Evolutionary conservation across 345 rosid species (phyloP).

Genomic region (Anacardium occidentale): DNA sequence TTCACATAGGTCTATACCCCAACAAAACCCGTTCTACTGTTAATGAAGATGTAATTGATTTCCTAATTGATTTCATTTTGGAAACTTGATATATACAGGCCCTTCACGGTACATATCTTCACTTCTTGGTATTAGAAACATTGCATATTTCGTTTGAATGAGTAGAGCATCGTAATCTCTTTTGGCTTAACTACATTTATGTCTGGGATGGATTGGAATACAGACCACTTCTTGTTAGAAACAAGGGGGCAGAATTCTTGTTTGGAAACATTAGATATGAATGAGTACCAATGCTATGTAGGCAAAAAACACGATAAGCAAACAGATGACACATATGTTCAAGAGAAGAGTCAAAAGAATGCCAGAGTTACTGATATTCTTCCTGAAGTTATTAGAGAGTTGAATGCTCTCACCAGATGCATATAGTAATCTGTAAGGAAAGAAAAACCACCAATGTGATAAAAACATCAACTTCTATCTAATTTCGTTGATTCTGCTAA

Average conservation of each 20-base stretch:
- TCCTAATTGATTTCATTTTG: constrained; percentile 47
- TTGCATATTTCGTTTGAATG: neutral
- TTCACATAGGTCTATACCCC: constrained; percentile 26
- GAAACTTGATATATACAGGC: constrained; percentile 49
- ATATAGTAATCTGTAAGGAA: neutral
- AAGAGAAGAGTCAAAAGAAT: neutral
- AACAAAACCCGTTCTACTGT: constrained; percentile 37
- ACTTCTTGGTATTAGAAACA: neutral
- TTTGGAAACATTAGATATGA: constrained; percentile 55
- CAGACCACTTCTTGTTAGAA: constrained; percentile 47
- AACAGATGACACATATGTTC: neutral
- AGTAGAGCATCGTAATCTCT: neutral
- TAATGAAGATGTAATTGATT: constrained; percentile 43
- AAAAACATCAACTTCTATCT: constrained; percentile 26
- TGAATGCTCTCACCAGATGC: constrained; percentile 2
- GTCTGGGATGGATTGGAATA: constrained; percentile 56
- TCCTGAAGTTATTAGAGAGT: neutral
- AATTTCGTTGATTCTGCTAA: constrained; percentile 45
- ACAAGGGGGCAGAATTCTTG: constrained; percentile 56
- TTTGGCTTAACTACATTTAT: constrained; percentile 33
- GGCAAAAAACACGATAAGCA: constrained; percentile 3
- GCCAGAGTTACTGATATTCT: neutral
- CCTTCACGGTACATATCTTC: constrained; percentile 41
- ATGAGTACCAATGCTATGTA: constrained; percentile 25
- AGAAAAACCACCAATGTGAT: constrained; percentile 12